Evolutionary conservation across 2,329 filamentous ascomycete genomes (phyloP).

Genomic region (Neofusicoccum umdonicola): DNA sequence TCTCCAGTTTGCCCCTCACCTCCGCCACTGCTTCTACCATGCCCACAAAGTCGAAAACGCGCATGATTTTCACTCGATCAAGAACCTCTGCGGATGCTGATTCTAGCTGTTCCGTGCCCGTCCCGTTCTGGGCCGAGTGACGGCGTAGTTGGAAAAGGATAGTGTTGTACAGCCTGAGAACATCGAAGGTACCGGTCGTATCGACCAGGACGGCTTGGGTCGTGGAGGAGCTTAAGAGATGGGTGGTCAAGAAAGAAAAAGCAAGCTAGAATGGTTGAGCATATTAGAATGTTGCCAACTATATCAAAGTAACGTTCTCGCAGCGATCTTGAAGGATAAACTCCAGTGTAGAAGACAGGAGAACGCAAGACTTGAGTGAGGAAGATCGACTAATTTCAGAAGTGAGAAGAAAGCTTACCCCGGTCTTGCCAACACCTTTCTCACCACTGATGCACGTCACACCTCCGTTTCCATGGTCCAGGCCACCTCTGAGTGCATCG

Average conservation of each 20-base stretch:
- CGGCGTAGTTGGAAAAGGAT: slow-evolving; percentile 26
- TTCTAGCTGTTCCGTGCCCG: slow-evolving; percentile 17
- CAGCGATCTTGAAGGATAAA: too few relatives aligned
- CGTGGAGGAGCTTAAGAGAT: slow-evolving; percentile 31
- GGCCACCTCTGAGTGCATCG: slow-evolving; percentile 35
- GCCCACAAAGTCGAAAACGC: slow-evolving; percentile 51
- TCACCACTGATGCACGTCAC: slow-evolving; percentile 38
- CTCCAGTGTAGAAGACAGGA: too few relatives aligned
- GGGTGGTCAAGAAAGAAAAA: slow-evolving; percentile 37
- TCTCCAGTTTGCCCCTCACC: slow-evolving; percentile 37
- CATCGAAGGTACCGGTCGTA: slow-evolving; percentile 46
- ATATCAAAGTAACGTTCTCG: too few relatives aligned
- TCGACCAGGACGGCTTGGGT: slow-evolving; percentile 46
- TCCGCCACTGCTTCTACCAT: slow-evolving; percentile 47
- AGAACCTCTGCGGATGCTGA: slow-evolving; percentile 38
- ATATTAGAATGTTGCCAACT: background rate
- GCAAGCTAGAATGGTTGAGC: slow-evolving; percentile 26
- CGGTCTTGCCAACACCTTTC: slow-evolving; percentile 24
- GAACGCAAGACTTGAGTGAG: too few relatives aligned
- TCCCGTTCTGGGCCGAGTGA: background rate
- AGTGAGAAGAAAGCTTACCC: slow-evolving; percentile 23
- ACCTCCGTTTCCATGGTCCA: slow-evolving; percentile 33
- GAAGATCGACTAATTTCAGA: background rate
- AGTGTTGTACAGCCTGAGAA: slow-evolving; percentile 38
- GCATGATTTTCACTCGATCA: slow-evolving; percentile 48